Conservation (phyloP, 352 stramenopile species). For the Pythium aquatile region DNA sequence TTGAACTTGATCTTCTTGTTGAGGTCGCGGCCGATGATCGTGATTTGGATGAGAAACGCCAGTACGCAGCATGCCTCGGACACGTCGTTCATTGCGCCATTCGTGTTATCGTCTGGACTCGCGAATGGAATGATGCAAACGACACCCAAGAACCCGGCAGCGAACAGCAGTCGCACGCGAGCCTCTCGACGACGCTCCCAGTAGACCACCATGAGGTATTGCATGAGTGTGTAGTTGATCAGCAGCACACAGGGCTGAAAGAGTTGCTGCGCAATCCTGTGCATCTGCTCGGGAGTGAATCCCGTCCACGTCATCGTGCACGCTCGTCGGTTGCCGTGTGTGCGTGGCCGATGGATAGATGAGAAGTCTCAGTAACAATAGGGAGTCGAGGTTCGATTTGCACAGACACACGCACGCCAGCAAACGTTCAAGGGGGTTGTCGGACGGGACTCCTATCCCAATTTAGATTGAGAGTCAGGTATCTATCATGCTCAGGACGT, state of each 20-base stretch:
- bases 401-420: not conserved
- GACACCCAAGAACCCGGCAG: not conserved
- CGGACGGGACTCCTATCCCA: no score
- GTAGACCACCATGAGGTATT: constrained; percentile 22
- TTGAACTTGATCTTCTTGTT: constrained; percentile 33
- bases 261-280: not conserved
- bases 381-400: not conserved
- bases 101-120: not conserved
- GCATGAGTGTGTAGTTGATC: constrained; percentile 22
- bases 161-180: constrained; percentile 13
- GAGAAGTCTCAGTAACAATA: not conserved
- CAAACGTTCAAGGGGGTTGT: not conserved
- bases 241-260: constrained; percentile 8
- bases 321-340: not conserved
- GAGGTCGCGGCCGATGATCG: constrained; percentile 27
- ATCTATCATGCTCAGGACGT: no score
- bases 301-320: not conserved
- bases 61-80: not conserved
- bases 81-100: constrained; percentile 1
- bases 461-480: not conserved
- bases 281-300: not conserved
- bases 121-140: constrained; percentile 4
- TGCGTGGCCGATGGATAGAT: no score
- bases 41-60: constrained; percentile 10
- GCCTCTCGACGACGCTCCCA: constrained; percentile 8